Percentiles rank a stretch among this genome's conserved stretches.
Conservation (phyloP, 345 rosid genomes). For the Hypericum androsaemum region DNA sequence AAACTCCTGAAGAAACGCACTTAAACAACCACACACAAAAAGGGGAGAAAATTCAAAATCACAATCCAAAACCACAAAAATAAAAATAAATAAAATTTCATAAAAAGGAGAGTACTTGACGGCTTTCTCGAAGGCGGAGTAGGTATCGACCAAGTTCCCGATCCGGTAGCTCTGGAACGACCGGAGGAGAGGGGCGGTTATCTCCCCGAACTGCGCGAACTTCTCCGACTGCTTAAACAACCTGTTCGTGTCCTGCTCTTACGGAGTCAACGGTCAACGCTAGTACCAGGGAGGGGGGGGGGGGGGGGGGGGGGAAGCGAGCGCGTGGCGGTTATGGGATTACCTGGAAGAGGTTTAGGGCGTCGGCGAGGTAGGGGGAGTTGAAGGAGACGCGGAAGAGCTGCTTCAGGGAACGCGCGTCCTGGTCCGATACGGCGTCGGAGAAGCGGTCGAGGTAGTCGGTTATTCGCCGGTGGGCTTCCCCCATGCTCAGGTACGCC, state of each 20-base stretch:
- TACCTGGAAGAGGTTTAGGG: slow-evolving; percentile 66
- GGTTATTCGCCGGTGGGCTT: slow-evolving; percentile 70
- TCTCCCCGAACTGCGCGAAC: slow-evolving; percentile 61
- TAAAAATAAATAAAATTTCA: slow-evolving; percentile 2
- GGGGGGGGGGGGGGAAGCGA: slow-evolving; percentile 57
- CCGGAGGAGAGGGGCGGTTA: slow-evolving; percentile 56
- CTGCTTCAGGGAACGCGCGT: slow-evolving; percentile 49
- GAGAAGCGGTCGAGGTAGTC: slow-evolving; percentile 68
- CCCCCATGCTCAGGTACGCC: slow-evolving; percentile 58
- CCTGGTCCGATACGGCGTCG: slow-evolving; percentile 63
- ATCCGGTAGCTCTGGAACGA: slow-evolving; percentile 60
- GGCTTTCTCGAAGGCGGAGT: slow-evolving; percentile 70
- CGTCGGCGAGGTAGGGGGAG: slow-evolving; percentile 68
- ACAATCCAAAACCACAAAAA: not conserved
- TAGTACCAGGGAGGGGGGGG: slow-evolving; percentile 68
- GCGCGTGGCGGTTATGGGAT: slow-evolving; percentile 34
- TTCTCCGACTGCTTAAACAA: slow-evolving; percentile 70
- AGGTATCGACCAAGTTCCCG: slow-evolving; percentile 65
- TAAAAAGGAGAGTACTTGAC: slow-evolving; percentile 37
- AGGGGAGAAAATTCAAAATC: not conserved
- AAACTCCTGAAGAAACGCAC: slow-evolving; percentile 94
- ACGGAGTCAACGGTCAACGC: slow-evolving; percentile 14
- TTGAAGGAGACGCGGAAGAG: slow-evolving; percentile 67
- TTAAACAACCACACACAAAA: slow-evolving; percentile 15
- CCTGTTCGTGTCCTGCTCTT: slow-evolving; percentile 54